phyloP scores from a whole-genome alignment of 176 grass and related monocot species.

The Phoenix roebelenii region DNA sequence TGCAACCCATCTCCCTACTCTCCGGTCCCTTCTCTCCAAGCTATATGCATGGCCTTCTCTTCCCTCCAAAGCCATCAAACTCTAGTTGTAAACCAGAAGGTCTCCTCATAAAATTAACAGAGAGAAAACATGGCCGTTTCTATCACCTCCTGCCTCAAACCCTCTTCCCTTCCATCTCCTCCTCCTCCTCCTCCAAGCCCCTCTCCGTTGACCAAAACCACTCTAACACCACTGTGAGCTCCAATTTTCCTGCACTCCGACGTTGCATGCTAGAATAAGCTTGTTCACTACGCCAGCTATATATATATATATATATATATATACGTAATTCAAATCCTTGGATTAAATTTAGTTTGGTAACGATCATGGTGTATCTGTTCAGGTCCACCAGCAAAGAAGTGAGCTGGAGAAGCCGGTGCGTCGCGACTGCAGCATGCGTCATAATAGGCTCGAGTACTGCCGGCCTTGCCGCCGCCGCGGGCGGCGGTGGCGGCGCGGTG shows the following conservation, averaged over 20 bases:
- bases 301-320: too few species aligned
- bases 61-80: too few species aligned
- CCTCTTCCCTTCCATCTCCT: conserved; percentile 18
- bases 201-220: not conserved
- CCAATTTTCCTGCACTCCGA: too few species aligned
- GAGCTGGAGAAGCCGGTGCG: conserved; percentile 38
- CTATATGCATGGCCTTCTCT: too few species aligned
- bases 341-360: too few species aligned
- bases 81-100: too few species aligned
- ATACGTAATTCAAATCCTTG: too few species aligned
- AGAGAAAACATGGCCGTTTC: conserved; percentile 27
- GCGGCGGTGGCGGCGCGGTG: not conserved
- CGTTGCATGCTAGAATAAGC: too few species aligned
- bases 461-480: not conserved
- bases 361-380: too few species aligned
- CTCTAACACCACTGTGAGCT: conserved; percentile 19
- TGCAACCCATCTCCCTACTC: not conserved
- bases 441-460: conserved; percentile 31
- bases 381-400: not conserved
- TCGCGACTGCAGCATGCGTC: conserved; percentile 39
- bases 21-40: not conserved
- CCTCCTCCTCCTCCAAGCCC: not conserved
- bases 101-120: not conserved
- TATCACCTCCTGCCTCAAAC: conserved; percentile 45
- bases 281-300: too few species aligned